Base-by-base conservation (phyloP, 345 rosid species). In the Hibiscus mutabilis region DNA sequence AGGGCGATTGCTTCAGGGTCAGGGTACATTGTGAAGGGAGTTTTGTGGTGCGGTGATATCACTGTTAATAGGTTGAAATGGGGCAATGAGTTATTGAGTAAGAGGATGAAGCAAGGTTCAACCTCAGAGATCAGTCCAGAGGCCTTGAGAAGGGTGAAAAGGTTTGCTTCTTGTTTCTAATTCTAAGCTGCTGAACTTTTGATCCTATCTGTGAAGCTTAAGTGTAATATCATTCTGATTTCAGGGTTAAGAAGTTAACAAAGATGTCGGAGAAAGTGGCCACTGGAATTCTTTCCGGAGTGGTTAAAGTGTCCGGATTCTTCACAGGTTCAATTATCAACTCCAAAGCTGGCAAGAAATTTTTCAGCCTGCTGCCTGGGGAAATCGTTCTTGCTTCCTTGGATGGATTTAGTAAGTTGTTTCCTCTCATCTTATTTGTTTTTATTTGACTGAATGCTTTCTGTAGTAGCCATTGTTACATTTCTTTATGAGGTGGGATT, bases 31-130 rank as follows among this genome's bases (percentile, higher is more conserved):
- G 86, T 95, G 3, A 86, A 79, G 81, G 99, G 99, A 80, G 89
- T 92, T 40, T 71, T 95, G 33, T 95, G 99, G 97, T 89, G 96
- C 74, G 99, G 99, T 0, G 94, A 95, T 78, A 90, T 95, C 1
- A 90, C 99, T 5, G 92, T 86, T 60, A 96, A 92, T 79, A 80
- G 96, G 76, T 76, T 95, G 76, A 92, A 70, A 24, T 86, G 90
- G 85, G 97, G 96, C 0, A 78, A 92, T 65, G 92, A 86, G 63
- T 85, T 92, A 72, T 71, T 90, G 82, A 88, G 74, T 80, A 84
- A 66, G 65, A 86, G 83, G 82, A 42, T 90, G 76, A 80, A 78
- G 47, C 79, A 75, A 24, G 82, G 80, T 18, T 70, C 81, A 33
- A 76, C 77, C 55, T 69, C 84, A 3, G 84, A 88, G 55, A 80